Evolutionary conservation across 2,329 filamentous ascomycete genomes (phyloP), one percentile per base, ranked within the genome.

Genomic region (Aspergillus bombycis): DNA sequence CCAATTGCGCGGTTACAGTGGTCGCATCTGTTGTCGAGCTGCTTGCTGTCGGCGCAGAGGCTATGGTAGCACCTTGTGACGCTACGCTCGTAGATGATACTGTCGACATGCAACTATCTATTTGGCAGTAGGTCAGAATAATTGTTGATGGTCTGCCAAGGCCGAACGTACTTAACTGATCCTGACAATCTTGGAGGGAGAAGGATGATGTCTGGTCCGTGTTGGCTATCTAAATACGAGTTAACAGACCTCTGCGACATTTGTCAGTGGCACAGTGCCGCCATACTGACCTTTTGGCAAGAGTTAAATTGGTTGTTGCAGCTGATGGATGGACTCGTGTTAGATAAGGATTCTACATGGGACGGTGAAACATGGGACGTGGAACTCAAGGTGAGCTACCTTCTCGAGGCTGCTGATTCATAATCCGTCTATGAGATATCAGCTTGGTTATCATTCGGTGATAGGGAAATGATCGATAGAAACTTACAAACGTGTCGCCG

Each of bases 401-500:
- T 72, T 59, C 68, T 64, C 53, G 69, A 63, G 19, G 58, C 67
- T 21, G 69, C 69, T 12, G 65, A 68, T 23, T 52, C 34, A 55
- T 67, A 67, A 57, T 68, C 64, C 28, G 69, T 54, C 70, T 71
- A 52, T n/a, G n/a, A 26, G 23, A 34, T 28, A 52, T 12, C 1
- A n/a, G 9, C 4, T 10, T 23, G 28, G 11, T 50, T 32, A 32
- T 52, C 28, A 52, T 52, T 32, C 48, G 8, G 9, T 30, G 4
- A 21, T 52, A 12, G n/a, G 32, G 38, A 23, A 34, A 34, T 11
- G 23, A n/a, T 23, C 12, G 1, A 14, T 34, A 9, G 32, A 36
- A 41, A 65, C 62, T 32, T 54, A 72, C 69, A 62, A 72, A 72
- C 11, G 67, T 69, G 61, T 71, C 60, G n/a, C 70, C 70, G 19